Evolutionary conservation across 1,139 yeast genomes (phyloP).

Genomic region (Kodamaea fungicola): DNA sequence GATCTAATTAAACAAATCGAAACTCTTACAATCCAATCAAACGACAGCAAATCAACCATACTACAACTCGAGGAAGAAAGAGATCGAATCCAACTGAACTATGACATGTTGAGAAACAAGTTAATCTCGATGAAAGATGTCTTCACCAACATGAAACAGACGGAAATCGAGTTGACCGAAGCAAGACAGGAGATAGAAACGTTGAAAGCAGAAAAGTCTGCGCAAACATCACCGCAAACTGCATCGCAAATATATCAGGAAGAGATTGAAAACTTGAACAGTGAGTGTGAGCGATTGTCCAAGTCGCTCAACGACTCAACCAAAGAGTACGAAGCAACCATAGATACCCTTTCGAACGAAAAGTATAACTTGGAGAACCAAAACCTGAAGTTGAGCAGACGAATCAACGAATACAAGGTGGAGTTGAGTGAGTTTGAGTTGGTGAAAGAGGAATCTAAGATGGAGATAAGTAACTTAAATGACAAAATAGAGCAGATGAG

Average conservation of each 20-base stretch:
- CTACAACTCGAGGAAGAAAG: slow-evolving; percentile 41
- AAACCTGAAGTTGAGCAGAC: slow-evolving; percentile 30
- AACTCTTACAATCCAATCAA: background rate
- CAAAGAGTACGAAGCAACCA: slow-evolving; percentile 41
- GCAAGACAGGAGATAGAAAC: slow-evolving; percentile 40
- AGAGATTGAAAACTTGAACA: slow-evolving; percentile 55
- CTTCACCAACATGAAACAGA: slow-evolving; percentile 70
- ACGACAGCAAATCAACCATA: no score
- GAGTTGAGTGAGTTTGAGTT: slow-evolving; percentile 47
- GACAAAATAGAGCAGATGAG: slow-evolving; percentile 47
- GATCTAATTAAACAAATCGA: background rate
- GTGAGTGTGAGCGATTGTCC: slow-evolving; percentile 65
- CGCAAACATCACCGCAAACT: slow-evolving; percentile 9
- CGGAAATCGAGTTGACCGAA: slow-evolving; percentile 64
- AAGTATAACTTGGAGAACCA: slow-evolving; percentile 43
- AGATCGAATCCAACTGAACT: slow-evolving; percentile 65
- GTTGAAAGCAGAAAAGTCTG: slow-evolving; percentile 28
- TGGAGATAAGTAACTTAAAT: slow-evolving; percentile 40
- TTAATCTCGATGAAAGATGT: slow-evolving; percentile 78
- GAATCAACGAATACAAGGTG: slow-evolving; percentile 37
- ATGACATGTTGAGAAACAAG: slow-evolving; percentile 70
- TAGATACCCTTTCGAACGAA: slow-evolving; percentile 43
- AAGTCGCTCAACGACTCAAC: slow-evolving; percentile 46
- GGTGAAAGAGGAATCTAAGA: slow-evolving; percentile 44
- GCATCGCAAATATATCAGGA: slow-evolving; percentile 29